Evolutionary conservation across 306 rosid genomes (phyloP).

Genomic region (Rosa chinensis): DNA sequence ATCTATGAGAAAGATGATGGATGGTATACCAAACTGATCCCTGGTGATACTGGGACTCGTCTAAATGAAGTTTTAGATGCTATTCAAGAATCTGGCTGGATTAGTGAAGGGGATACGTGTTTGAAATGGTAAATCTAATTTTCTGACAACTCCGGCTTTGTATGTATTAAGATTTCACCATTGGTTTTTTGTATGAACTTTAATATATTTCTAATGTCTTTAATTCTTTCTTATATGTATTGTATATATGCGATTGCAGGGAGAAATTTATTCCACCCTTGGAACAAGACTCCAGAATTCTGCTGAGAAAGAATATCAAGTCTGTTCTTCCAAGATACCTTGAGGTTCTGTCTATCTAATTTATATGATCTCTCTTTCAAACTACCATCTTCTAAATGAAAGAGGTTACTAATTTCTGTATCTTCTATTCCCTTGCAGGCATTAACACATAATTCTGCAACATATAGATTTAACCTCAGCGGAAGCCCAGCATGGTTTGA

Average conservation of each 20-base stretch:
- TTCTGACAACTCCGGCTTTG: neutral
- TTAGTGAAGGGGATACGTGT: neutral
- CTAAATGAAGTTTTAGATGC: neutral
- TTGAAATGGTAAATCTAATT: conserved; percentile 2
- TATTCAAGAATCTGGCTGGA: neutral
- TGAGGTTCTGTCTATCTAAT: neutral
- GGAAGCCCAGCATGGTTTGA: neutral
- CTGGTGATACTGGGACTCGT: neutral
- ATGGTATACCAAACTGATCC: neutral
- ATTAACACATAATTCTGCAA: neutral
- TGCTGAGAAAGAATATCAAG: neutral
- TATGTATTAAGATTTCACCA: neutral
- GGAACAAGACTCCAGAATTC: neutral
- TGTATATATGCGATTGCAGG: neutral
- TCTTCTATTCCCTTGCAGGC: neutral
- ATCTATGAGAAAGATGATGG: neutral
- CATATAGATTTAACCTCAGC: neutral
- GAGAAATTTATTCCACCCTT: neutral
- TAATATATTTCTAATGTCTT: too few relatives aligned
- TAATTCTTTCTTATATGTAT: neutral
- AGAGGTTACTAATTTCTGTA: neutral
- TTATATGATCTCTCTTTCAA: neutral
- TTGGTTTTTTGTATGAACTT: neutral
- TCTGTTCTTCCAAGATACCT: conserved; percentile 1
- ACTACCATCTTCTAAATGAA: neutral